Percentiles rank a stretch among this genome's conserved stretches.
Conservation (phyloP, 345 rosid genomes). For the Linum tenue region DNA sequence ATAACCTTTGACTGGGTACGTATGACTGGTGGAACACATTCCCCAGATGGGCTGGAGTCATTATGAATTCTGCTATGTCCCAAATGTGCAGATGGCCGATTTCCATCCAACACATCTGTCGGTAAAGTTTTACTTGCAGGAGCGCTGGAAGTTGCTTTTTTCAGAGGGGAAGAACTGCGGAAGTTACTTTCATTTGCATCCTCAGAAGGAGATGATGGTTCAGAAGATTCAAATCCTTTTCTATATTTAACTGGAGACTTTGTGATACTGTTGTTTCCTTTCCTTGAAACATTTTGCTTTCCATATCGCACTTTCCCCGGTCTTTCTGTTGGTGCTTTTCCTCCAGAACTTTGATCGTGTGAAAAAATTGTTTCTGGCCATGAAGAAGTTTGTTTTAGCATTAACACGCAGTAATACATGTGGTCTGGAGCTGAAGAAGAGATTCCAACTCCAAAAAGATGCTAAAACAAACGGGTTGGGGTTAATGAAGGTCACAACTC, state of each 20-base stretch:
- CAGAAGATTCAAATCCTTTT: slow-evolving; percentile 20
- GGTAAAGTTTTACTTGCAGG: slow-evolving; percentile 11
- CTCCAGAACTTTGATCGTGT: slow-evolving; percentile 16
- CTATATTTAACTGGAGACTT: slow-evolving; percentile 18
- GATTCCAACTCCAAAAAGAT: not conserved
- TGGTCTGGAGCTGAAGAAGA: not conserved
- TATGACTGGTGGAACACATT: slow-evolving; percentile 2
- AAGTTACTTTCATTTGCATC: slow-evolving; percentile 25
- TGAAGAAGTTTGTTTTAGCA: slow-evolving; percentile 1
- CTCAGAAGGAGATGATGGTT: slow-evolving; percentile 23
- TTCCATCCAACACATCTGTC: slow-evolving; percentile 16
- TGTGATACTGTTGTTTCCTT: slow-evolving; percentile 23
- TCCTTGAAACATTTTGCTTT: slow-evolving; percentile 14
- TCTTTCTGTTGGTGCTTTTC: slow-evolving; percentile 10
- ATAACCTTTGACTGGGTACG: slow-evolving; percentile 29
- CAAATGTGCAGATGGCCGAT: slow-evolving; percentile 8
- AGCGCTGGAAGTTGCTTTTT: slow-evolving; percentile 17
- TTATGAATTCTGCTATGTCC: slow-evolving; percentile 17
- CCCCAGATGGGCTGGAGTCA: slow-evolving; percentile 17
- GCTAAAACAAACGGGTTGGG: not conserved
- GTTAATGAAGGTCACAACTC: not conserved
- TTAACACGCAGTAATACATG: not conserved
- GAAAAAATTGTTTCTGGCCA: slow-evolving; percentile 31
- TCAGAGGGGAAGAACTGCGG: slow-evolving; percentile 14
- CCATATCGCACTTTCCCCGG: slow-evolving; percentile 8